Base-by-base conservation (phyloP, 192 early-diverging fungal species). In the Podila epicladia region DNA sequence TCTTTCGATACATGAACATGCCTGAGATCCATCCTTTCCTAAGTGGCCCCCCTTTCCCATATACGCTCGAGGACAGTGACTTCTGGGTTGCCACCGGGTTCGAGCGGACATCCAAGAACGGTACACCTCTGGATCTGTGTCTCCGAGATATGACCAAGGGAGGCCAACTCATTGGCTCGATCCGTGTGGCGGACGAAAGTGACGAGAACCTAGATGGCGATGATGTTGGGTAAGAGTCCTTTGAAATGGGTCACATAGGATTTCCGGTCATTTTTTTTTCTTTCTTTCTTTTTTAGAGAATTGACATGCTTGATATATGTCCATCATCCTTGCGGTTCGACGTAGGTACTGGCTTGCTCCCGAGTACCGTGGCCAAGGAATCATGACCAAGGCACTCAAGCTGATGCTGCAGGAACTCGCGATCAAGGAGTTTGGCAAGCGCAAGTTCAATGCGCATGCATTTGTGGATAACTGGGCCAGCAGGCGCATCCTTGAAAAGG, bases 351-450 rank as follows among this genome's bases (percentile, higher is more conserved):
- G 77, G 77, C 62, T 80, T 22, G 65, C 65, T 2, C 67, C 71
- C 24, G 77, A 72, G 9, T 80, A 80, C 48, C 77, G 69, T 20
- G 77, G 77, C 3, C 50, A 69, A 41, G 77, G 77, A 15, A 22
- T 80, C n/a, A 73, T 80, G 70, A 61, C 77, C 20, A 80, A 80
- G 35, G 77, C 77, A 0, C 49, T 80, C 9, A 51, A 65, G 35
- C 35, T 72, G 53, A 51, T 73, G 41, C 71, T 80, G 1, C 49
- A 62, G 2, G 63, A 62, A 48, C 19, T 65, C 4, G 55, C 71
- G 22, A 53, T 80, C 32, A 29, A 55, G 7, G 66, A 80, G 29
- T 62, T 64, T n/a, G 77, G 77, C 32, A 80, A 80, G 51, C 77
- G 77, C 22, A 73, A 80, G 24, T 73, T 72, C 71, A 80, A 80